These are phyloP conservation scores for Alternaria alternata DNA, from an alignment of 2,329 filamentous ascomycete species.

Conservation along the genomic window DNA sequence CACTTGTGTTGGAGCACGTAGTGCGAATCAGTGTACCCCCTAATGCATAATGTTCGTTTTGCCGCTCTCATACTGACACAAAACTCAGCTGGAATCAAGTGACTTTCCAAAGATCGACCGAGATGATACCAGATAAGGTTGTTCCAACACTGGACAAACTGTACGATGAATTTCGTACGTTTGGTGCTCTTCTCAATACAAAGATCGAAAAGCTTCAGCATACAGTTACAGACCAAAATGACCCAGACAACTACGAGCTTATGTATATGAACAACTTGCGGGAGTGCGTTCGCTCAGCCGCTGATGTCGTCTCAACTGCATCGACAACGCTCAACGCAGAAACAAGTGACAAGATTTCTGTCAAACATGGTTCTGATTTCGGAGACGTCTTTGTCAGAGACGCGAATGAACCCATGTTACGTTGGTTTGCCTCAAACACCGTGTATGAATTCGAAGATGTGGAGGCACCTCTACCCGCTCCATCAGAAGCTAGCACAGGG, in stretches of 20 bases:
- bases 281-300: constrained; percentile 33
- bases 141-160: constrained; percentile 34
- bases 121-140: constrained; percentile 29
- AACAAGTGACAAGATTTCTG: constrained; percentile 17
- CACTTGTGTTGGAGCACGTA: neutral
- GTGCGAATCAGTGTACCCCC: neutral
- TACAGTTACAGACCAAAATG: constrained; percentile 16
- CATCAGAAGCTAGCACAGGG: constrained; percentile 20
- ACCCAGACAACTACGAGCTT: constrained; percentile 20
- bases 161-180: constrained; percentile 30
- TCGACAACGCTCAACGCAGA: constrained; percentile 31
- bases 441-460: constrained; percentile 31
- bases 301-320: constrained; percentile 33
- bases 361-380: constrained; percentile 31
- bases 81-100: constrained; percentile 32
- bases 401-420: constrained; percentile 27
- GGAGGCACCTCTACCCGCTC: constrained; percentile 15
- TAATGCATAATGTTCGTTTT: neutral
- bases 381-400: constrained; percentile 29
- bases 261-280: constrained; percentile 30
- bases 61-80: neutral
- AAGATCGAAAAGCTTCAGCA: constrained; percentile 29
- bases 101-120: constrained; percentile 29
- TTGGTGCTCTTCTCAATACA: constrained; percentile 26
- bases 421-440: constrained; percentile 32